Conservation (phyloP, 805 yeast species). For the Candida namnaoensis region DNA sequence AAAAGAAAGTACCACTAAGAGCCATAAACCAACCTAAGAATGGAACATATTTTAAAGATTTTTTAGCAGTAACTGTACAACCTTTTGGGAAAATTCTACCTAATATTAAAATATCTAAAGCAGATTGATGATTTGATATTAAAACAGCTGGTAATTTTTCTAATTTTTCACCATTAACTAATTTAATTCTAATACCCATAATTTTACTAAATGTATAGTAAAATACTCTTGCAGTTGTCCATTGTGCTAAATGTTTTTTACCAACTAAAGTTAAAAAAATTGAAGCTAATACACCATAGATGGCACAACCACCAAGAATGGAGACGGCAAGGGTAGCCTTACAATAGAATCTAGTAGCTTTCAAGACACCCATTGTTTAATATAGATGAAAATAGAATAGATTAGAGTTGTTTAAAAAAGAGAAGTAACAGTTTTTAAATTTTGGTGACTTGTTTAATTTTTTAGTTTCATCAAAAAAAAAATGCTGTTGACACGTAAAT, state of each 20-base stretch:
- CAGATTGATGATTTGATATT: conserved; percentile 86
- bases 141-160: conserved; percentile 64
- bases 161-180: conserved; percentile 59
- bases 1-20: conserved; percentile 81
- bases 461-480: too few relatives aligned
- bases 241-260: conserved; percentile 75
- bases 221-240: conserved; percentile 81
- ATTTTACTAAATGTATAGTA: conserved; percentile 49
- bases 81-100: conserved; percentile 83
- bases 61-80: conserved; percentile 89
- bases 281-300: conserved; percentile 76
- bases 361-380: conserved; percentile 3
- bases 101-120: conserved; percentile 72
- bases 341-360: conserved; percentile 36
- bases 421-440: too few relatives aligned
- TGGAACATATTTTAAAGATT: conserved; percentile 75
- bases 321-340: conserved; percentile 48
- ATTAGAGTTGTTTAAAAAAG: too few relatives aligned
- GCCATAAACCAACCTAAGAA: conserved; percentile 96
- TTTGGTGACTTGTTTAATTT: too few relatives aligned
- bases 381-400: too few relatives aligned
- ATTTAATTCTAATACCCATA: conserved; percentile 62
- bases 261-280: conserved; percentile 57
- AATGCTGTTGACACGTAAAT: too few relatives aligned
- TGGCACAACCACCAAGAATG: conserved; percentile 49